phyloP scores from a whole-genome alignment of 805 yeast species.

The Ogataea degrootiae region DNA sequence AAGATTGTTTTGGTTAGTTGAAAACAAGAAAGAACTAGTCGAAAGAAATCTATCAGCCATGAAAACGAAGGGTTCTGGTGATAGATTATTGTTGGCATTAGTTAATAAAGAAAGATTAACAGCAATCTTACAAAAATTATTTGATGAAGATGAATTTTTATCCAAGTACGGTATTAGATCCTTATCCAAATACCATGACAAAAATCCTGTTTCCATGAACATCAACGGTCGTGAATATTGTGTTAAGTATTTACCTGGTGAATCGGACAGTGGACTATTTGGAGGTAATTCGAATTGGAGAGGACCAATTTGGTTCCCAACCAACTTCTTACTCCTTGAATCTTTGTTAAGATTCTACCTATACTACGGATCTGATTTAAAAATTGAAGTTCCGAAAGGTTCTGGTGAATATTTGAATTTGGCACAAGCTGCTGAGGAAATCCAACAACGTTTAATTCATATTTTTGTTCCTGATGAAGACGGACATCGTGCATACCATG shows the following conservation, averaged over 20 bases:
- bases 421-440: conserved; percentile 86
- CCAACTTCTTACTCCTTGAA: conserved; percentile 79
- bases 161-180: conserved; percentile 86
- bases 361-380: conserved; percentile 81
- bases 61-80: conserved; percentile 73
- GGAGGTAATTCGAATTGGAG: conserved; percentile 98
- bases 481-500: conserved; percentile 69
- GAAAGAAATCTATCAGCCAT: conserved; percentile 84
- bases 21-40: conserved; percentile 63
- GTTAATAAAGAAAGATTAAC: conserved; percentile 75
- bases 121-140: conserved; percentile 71
- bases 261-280: conserved; percentile 87
- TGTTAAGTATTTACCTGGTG: conserved; percentile 79
- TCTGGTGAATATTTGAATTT: conserved; percentile 71
- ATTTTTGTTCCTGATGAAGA: conserved; percentile 65
- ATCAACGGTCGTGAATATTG: conserved; percentile 70
- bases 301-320: conserved; percentile 97
- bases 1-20: conserved; percentile 78
- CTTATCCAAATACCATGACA: conserved; percentile 77
- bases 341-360: conserved; percentile 81
- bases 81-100: conserved; percentile 70
- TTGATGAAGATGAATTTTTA: conserved; percentile 82
- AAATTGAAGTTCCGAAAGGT: conserved; percentile 84
- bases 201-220: conserved; percentile 78
- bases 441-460: conserved; percentile 79